phyloP scores from a whole-genome alignment of 305 asterid species.

The Fraxinus paxiana region DNA sequence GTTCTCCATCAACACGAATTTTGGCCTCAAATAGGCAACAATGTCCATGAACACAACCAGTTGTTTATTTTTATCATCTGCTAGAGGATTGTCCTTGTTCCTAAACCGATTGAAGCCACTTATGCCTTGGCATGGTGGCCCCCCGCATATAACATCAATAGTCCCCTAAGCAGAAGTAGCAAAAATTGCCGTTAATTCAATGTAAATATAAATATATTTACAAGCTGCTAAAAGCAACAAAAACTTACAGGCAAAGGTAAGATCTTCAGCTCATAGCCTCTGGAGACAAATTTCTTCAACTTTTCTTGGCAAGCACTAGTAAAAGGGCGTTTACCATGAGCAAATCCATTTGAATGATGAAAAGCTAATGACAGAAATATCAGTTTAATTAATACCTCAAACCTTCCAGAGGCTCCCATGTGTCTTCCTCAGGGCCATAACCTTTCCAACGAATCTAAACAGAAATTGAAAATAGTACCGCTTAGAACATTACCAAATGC shows the following conservation, averaged over 20 bases:
- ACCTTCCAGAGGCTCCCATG: constrained; percentile 87
- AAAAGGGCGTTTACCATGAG: neutral
- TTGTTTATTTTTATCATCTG: constrained; percentile 66
- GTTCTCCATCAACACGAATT: constrained; percentile 73
- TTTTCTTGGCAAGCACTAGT: constrained; percentile 56
- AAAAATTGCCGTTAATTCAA: neutral
- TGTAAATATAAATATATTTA: neutral
- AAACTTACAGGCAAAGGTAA: constrained; percentile 77
- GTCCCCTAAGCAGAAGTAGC: constrained; percentile 41
- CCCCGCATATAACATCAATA: constrained; percentile 87
- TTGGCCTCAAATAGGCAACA: constrained; percentile 55
- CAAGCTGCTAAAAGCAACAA: neutral
- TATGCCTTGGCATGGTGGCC: constrained; percentile 97
- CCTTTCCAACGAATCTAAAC: constrained; percentile 71
- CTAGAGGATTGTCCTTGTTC: constrained; percentile 45
- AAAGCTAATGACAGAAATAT: neutral
- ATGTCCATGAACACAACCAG: constrained; percentile 66
- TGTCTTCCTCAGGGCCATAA: constrained; percentile 66
- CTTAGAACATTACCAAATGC: neutral
- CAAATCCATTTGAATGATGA: neutral
- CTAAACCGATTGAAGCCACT: constrained; percentile 84
- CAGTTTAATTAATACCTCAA: constrained; percentile 41
- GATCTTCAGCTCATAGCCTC: constrained; percentile 44
- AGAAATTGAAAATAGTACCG: neutral
- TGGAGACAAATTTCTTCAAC: constrained; percentile 52